Base-by-base conservation (phyloP, 78 protist genomes). In the Dictyostelium citrinum region DNA sequence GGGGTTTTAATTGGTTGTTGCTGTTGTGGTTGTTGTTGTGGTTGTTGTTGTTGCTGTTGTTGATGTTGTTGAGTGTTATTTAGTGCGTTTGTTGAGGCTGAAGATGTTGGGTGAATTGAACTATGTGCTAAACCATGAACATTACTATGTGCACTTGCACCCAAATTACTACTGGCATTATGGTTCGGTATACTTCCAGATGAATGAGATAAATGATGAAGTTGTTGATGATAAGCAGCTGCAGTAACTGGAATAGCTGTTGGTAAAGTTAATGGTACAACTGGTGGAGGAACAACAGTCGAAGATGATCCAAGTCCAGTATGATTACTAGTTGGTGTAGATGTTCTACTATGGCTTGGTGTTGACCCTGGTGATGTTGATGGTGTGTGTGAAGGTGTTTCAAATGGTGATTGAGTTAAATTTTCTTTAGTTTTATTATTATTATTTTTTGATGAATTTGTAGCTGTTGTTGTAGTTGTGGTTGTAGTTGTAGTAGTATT, bases 341-440 rank as follows among this genome's bases (percentile, higher is more conserved):
- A 35, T 5, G 93, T 88, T 78, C 93, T 49, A 43, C 93, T 88
- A 17, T 83, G 93, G 9, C 27, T 45, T 61, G 93, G 93, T 45
- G 93, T 88, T 41, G 82, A 46, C 6, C 81, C 72, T 35, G 93
- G 93, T 45, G 93, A 88, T 20, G 86, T 39, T 11, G 93, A 88
- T 27, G 93, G 93, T 60, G 92, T 86, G 5, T 41, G 75, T 8
- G 80, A 27, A 11, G 92, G 92, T 11, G 93, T 72, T 11, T 39
- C 77, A 20, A 45, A 55, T 39, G 92, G 92, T 27, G 92, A 76
- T 60, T 78, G 92, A 16, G 75, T 11, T 60, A 45, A 35, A 22
- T 27, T 10, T 60, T 27, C 35, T 12, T 16, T 49, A 22, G 37
- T 78, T 3, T 5, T 78, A 9, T 78, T 78, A 78, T 12, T 78